Base-by-base conservation (phyloP, 78 protist species). In the Dictyostelium capitatum region DNA sequence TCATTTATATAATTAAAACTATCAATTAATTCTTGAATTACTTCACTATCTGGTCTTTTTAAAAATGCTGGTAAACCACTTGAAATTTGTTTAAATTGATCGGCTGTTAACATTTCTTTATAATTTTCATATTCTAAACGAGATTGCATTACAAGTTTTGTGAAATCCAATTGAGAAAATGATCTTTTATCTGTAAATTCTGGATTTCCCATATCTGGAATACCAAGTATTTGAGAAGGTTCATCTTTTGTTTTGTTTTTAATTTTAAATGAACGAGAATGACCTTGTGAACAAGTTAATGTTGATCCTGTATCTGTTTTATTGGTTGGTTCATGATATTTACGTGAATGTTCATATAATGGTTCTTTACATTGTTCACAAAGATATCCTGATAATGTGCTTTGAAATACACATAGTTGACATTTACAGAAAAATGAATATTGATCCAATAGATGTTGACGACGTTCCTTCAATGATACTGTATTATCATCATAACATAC, bases 381-480 rank as follows among this genome's bases (percentile, higher is more conserved):
- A 51, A 12, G 10, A 4, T 14, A 12, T 14, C 56, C 56, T 8
- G n/a, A 14, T 14, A 51, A 4, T 12, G 1, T 51, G 1, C n/a
- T 14, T 51, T 51, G 56, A 12, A 51, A 51, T 51, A 4, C 28
- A 53, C 82, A 82, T 5, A 54, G 32, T 32, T 8, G 14, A 67
- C 89, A 82, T 67, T 82, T 54, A 50, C 89, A 82, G 19, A 51
- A 15, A 30, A 82, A 82, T 10, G 46, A 4, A 41, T 82, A 82
- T 28, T 64, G 77, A 2, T 41, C 17, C 14, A 82, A 32, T 5
- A 80, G 59, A 43, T 47, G 20, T 25, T 14, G 12, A 25, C 57
- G 20, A 19, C 89, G 12, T 0, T 3, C 12, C 0, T 7, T 10
- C 30, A 43, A 28, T 15, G 0, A 1, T 0, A 4, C 19, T 15